Percentiles rank a stretch among this genome's conserved stretches.
phyloP scores from a whole-genome alignment of 2,329 filamentous ascomycete genomes.

The Calonectria pseudoturangicola region DNA sequence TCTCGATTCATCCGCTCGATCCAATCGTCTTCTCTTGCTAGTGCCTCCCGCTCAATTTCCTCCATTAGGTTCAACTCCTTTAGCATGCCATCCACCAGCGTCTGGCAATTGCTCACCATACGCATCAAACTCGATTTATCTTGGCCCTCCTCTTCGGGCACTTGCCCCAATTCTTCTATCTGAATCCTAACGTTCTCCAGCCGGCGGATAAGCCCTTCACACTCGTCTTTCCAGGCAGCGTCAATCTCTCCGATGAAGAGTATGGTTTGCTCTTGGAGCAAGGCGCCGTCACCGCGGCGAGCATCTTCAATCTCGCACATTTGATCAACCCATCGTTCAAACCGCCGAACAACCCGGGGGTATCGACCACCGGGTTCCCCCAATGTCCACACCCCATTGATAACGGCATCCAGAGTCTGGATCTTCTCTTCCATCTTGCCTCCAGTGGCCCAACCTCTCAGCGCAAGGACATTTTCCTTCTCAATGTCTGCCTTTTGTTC shows the following conservation, averaged over 20 bases:
- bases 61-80: slow-evolving; percentile 78
- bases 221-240: slow-evolving; percentile 75
- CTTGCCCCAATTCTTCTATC: slow-evolving; percentile 67
- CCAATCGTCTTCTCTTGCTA: slow-evolving; percentile 75
- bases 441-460: slow-evolving; percentile 69
- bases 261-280: slow-evolving; percentile 59
- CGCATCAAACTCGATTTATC: slow-evolving; percentile 63
- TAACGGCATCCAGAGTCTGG: slow-evolving; percentile 73
- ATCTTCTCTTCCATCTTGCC: slow-evolving; percentile 73
- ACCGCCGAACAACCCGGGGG: slow-evolving; percentile 71
- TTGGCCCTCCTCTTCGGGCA: slow-evolving; percentile 33
- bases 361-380: slow-evolving; percentile 75
- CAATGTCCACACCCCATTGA: slow-evolving; percentile 75
- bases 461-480: slow-evolving; percentile 69
- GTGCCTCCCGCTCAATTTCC: slow-evolving; percentile 75
- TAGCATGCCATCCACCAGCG: slow-evolving; percentile 75
- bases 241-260: slow-evolving; percentile 75
- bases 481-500: slow-evolving; percentile 68
- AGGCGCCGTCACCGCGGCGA: slow-evolving; percentile 61
- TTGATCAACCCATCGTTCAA: slow-evolving; percentile 75
- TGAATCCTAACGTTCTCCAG: slow-evolving; percentile 73
- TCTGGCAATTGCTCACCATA: slow-evolving; percentile 68
- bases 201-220: slow-evolving; percentile 69
- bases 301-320: slow-evolving; percentile 68
- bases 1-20: slow-evolving; percentile 72